Conservation (phyloP, 805 yeast species). For the Ogataea neopini region DNA sequence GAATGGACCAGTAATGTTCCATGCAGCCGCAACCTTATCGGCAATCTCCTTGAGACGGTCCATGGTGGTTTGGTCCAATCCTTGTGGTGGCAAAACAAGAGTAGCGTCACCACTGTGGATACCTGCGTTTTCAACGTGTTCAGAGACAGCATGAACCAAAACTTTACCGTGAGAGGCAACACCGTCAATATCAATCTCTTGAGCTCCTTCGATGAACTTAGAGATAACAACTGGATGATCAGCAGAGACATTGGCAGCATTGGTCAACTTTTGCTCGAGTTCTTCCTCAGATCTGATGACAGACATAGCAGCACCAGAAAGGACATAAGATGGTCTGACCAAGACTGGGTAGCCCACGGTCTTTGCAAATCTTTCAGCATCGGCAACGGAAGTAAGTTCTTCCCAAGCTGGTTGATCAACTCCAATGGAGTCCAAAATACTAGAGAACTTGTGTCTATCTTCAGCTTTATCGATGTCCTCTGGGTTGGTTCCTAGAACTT, state of each 20-base stretch:
- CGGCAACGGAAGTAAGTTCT: constrained; percentile 83
- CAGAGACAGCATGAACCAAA: constrained; percentile 92
- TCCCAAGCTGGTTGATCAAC: constrained; percentile 99
- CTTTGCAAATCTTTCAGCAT: constrained; percentile 82
- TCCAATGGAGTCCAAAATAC: constrained; percentile 86
- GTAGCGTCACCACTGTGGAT: constrained; percentile 99
- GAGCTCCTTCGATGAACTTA: constrained; percentile 92
- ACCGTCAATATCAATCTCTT: constrained; percentile 96
- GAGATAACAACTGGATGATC: constrained; percentile 98
- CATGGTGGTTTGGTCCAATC: constrained; percentile 64
- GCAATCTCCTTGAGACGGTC: constrained; percentile 82
- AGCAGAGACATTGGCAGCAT: constrained; percentile 89
- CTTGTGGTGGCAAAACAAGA: constrained; percentile 88
- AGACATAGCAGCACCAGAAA: constrained; percentile 98
- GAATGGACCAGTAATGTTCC: constrained; percentile 97
- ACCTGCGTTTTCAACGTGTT: constrained; percentile 98
- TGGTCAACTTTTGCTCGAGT: constrained; percentile 75
- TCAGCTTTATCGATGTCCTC: constrained; percentile 95
- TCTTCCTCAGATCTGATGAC: constrained; percentile 81
- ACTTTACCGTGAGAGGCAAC: constrained; percentile 90
- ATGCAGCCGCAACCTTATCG: constrained; percentile 89
- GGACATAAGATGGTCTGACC: constrained; percentile 95
- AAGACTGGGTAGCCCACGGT: constrained; percentile 92
- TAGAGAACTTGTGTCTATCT: constrained; percentile 96
- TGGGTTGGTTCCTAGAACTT: constrained; percentile 91